Conservation (phyloP, 116 monocot genomes). For the Zostera marina region DNA sequence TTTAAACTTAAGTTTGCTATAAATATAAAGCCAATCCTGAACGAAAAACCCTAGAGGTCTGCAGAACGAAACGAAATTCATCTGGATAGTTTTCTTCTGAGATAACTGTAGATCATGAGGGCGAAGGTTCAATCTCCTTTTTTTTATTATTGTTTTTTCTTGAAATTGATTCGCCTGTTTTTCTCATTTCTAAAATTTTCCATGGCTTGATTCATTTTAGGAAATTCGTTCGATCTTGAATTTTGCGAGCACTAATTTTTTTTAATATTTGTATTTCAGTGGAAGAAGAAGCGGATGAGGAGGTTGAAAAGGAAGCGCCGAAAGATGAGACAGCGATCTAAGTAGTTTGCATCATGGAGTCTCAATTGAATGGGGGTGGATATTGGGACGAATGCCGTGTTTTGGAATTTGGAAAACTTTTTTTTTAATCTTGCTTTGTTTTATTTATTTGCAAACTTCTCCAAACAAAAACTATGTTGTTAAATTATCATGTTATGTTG, state of each 20-base stretch:
- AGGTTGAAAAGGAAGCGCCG: conserved; percentile 78
- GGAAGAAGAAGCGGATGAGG: conserved; percentile 91
- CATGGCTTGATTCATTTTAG: too few relatives aligned
- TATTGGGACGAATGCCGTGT: too few relatives aligned
- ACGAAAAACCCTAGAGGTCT: not conserved
- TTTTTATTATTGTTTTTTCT: not conserved
- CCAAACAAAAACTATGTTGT: too few relatives aligned
- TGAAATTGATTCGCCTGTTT: not conserved
- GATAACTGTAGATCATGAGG: not conserved
- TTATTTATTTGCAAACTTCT: too few relatives aligned
- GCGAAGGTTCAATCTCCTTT: not conserved
- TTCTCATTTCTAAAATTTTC: not conserved
- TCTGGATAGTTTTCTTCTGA: not conserved
- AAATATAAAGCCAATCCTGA: too few relatives aligned
- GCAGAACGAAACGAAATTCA: not conserved
- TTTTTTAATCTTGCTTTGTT: too few relatives aligned
- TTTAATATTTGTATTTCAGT: conserved; percentile 12
- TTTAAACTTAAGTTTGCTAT: too few relatives aligned
- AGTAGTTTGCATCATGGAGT: conserved; percentile 13
- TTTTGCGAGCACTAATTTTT: too few relatives aligned
- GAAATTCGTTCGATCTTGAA: too few relatives aligned
- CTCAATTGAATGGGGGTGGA: not conserved
- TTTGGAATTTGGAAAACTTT: too few relatives aligned
- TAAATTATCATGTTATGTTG: too few relatives aligned
- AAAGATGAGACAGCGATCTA: conserved; percentile 83